Evolutionary conservation across 2,329 filamentous ascomycete species (phyloP).

Genomic region (Lojkania enalia): DNA sequence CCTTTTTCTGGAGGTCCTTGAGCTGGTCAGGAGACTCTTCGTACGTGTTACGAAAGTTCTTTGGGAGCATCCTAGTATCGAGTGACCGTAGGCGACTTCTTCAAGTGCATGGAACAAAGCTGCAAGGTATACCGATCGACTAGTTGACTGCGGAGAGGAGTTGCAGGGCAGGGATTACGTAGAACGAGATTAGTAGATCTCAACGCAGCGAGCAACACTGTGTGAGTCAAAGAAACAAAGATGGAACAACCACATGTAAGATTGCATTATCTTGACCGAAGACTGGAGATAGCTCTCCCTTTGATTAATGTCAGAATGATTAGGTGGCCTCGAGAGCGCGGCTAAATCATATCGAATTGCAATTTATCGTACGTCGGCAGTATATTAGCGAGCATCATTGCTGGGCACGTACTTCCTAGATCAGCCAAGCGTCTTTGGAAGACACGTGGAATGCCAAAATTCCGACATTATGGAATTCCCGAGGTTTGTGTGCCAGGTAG

Average conservation of each 20-base stretch:
- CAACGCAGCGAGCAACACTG: too few relatives aligned
- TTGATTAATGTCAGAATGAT: slow-evolving; percentile 10
- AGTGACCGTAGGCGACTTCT: too few relatives aligned
- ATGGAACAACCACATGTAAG: too few relatives aligned
- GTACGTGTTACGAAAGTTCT: slow-evolving; percentile 19
- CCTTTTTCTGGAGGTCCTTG: slow-evolving; percentile 18
- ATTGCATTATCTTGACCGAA: neutral
- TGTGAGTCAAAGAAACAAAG: too few relatives aligned
- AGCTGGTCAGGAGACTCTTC: slow-evolving; percentile 24
- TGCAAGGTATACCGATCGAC: too few relatives aligned
- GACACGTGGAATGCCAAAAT: slow-evolving; percentile 7
- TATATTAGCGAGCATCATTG: neutral
- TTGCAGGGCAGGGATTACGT: too few relatives aligned
- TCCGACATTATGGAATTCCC: too few relatives aligned
- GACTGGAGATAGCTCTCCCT: neutral
- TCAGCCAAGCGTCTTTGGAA: slow-evolving; percentile 6
- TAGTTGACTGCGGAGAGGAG: too few relatives aligned
- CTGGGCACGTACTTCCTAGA: slow-evolving; percentile 1
- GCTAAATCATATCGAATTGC: slow-evolving; percentile 21
- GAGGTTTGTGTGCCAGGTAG: too few relatives aligned
- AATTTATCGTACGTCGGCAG: slow-evolving; percentile 20
- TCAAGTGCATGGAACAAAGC: too few relatives aligned
- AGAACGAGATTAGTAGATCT: too few relatives aligned
- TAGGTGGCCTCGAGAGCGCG: slow-evolving; percentile 27
- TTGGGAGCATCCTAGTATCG: slow-evolving; percentile 15